phyloP scores from a whole-genome alignment of 2,329 filamentous ascomycete genomes.

The Colletotrichum orbiculare region DNA sequence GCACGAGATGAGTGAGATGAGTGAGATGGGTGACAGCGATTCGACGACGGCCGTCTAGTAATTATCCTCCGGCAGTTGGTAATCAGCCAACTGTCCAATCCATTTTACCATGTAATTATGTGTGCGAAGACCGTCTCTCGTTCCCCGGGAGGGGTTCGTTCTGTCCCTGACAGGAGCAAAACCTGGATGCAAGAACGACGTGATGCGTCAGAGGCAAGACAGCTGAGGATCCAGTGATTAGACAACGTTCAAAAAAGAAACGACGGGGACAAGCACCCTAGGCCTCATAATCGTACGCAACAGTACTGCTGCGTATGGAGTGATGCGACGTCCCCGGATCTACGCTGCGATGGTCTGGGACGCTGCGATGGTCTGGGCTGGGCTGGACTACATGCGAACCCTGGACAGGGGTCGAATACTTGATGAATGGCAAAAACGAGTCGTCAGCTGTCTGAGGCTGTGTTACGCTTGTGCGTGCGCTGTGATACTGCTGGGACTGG shows the following conservation, averaged over 20 bases:
- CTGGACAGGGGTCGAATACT: no score
- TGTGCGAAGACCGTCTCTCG: no score
- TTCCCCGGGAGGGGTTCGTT: no score
- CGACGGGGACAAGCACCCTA: background rate
- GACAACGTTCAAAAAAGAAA: slow-evolving; percentile 12
- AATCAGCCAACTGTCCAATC: no score
- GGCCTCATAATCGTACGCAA: no score
- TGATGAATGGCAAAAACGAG: slow-evolving; percentile 31
- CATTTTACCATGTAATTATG: no score
- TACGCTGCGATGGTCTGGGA: background rate
- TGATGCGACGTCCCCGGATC: slow-evolving; percentile 19
- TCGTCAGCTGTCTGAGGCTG: slow-evolving; percentile 34
- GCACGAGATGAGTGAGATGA: slow-evolving; percentile 1
- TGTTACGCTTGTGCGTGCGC: slow-evolving; percentile 12
- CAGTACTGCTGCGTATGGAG: background rate
- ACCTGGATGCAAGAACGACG: no score
- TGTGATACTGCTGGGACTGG: background rate
- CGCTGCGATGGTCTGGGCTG: background rate
- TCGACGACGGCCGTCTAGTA: no score
- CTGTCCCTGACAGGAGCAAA: no score
- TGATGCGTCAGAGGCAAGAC: slow-evolving; percentile 6
- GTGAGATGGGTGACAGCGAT: no score
- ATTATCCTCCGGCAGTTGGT: no score
- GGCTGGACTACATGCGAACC: no score
- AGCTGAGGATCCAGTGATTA: background rate